Conservation (phyloP, 805 yeast species). For the Brettanomyces bruxellensis region DNA sequence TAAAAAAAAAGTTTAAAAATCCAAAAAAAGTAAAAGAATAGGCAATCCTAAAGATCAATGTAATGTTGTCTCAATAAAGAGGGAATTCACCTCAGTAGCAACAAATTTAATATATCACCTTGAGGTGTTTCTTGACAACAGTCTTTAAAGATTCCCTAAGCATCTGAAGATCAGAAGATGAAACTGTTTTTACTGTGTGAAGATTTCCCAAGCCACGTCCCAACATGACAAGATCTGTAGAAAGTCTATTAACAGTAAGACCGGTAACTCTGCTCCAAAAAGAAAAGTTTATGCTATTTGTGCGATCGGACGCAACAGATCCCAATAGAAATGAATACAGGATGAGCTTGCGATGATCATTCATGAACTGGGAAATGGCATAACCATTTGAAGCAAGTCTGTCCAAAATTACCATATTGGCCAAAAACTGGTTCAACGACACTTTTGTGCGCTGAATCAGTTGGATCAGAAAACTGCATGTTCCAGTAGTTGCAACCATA, state of each 20-base stretch:
- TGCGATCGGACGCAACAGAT: neutral
- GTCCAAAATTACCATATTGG: conserved; percentile 7
- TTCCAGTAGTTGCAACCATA: neutral
- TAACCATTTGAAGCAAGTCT: neutral
- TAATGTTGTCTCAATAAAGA: too few relatives aligned
- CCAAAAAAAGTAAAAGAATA: too few relatives aligned
- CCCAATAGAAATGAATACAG: conserved; percentile 9
- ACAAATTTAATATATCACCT: conserved; percentile 4
- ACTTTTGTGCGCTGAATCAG: conserved; percentile 1
- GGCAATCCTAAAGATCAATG: too few relatives aligned
- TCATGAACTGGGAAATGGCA: neutral
- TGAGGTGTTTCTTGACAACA: conserved; percentile 13
- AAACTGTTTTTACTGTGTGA: conserved; percentile 1
- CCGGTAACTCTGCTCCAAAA: conserved; percentile 14
- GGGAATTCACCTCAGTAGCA: too few relatives aligned
- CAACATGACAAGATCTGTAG: conserved; percentile 2
- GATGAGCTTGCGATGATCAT: conserved; percentile 5
- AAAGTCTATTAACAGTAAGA: conserved; percentile 4
- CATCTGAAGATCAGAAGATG: conserved; percentile 4
- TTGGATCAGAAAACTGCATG: conserved; percentile 1
- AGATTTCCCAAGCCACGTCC: neutral
- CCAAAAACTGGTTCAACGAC: conserved; percentile 3
- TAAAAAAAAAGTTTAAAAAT: too few relatives aligned
- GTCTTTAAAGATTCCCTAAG: conserved; percentile 7
- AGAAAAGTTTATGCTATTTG: conserved; percentile 2